Evolutionary conservation across 169 alveolate genomes (phyloP).

Genomic region (Cryptosporidium tyzzeri): DNA sequence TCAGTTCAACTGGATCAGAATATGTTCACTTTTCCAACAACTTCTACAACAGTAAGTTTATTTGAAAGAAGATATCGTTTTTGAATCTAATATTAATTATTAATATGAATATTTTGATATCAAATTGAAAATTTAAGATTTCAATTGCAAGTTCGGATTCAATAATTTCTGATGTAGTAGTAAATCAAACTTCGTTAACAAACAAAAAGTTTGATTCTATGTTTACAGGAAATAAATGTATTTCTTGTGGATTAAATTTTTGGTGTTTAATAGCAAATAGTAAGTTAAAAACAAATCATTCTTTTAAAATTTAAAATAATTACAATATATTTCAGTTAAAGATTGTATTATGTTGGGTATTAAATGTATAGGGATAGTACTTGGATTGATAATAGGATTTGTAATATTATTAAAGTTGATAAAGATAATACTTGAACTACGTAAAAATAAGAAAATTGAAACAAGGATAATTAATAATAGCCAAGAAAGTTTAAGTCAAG

Average conservation of each 20-base stretch:
- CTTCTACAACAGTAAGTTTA: conserved; percentile 57
- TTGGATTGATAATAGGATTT: conserved; percentile 17
- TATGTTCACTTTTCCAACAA: conserved; percentile 43
- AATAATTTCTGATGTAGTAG: conserved; percentile 34
- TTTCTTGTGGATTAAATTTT: conserved; percentile 54
- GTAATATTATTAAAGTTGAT: conserved; percentile 7
- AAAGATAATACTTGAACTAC: background rate
- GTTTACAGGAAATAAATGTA: conserved; percentile 48
- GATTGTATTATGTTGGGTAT: conserved; percentile 56
- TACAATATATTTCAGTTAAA: conserved; percentile 9
- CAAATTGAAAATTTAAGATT: conserved; percentile 1
- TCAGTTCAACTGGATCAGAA: conserved; percentile 62
- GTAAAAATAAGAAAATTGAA: background rate
- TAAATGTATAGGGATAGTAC: conserved; percentile 35
- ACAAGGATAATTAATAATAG: background rate
- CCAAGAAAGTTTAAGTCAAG: background rate
- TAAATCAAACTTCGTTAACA: conserved; percentile 46
- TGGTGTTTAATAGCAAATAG: conserved; percentile 74
- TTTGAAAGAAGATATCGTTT: background rate
- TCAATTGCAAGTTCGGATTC: conserved; percentile 50
- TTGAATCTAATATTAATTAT: background rate
- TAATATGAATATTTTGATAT: background rate
- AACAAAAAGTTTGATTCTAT: conserved; percentile 49
- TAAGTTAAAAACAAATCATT: conserved; percentile 1
- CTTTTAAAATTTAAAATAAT: background rate